Evolutionary conservation across 2,329 filamentous ascomycete genomes (phyloP).

Genomic region (Madurella fahalii): DNA sequence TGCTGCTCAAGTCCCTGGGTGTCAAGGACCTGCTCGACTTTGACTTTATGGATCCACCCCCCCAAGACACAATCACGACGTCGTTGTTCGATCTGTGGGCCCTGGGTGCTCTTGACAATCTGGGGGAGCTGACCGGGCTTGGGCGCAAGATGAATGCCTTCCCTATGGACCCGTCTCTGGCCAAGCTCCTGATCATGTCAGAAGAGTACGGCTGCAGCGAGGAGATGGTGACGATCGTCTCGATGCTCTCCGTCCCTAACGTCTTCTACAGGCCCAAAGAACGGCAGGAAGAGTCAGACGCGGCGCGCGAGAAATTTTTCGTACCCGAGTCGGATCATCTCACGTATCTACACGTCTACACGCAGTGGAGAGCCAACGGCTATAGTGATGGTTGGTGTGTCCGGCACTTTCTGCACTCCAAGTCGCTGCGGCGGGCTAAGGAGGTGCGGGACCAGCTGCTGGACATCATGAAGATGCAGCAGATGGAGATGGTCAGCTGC

Average conservation of each 20-base stretch:
- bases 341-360: conserved; percentile 92
- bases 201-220: conserved; percentile 89
- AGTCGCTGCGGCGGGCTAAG: conserved; percentile 83
- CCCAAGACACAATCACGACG: conserved; percentile 95
- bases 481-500: conserved; percentile 81
- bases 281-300: conserved; percentile 91
- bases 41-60: conserved; percentile 98
- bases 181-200: conserved; percentile 89
- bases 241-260: conserved; percentile 93
- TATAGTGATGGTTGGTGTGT: conserved; percentile 88
- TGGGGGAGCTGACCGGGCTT: conserved; percentile 83
- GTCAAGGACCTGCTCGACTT: conserved; percentile 94
- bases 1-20: conserved; percentile 89
- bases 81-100: conserved; percentile 98
- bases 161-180: conserved; percentile 94
- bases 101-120: conserved; percentile 85
- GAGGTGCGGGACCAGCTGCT: conserved; percentile 91
- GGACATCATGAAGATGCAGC: conserved; percentile 92
- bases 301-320: conserved; percentile 95
- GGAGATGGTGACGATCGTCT: conserved; percentile 97
- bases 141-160: conserved; percentile 95
- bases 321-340: conserved; percentile 96
- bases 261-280: conserved; percentile 98
- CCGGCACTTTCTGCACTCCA: conserved; percentile 92
- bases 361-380: conserved; percentile 89